Evolutionary conservation across 2,329 filamentous ascomycete genomes (phyloP), one percentile per base, ranked within the genome.

Genomic region (Bimuria novae-zelandiae): DNA sequence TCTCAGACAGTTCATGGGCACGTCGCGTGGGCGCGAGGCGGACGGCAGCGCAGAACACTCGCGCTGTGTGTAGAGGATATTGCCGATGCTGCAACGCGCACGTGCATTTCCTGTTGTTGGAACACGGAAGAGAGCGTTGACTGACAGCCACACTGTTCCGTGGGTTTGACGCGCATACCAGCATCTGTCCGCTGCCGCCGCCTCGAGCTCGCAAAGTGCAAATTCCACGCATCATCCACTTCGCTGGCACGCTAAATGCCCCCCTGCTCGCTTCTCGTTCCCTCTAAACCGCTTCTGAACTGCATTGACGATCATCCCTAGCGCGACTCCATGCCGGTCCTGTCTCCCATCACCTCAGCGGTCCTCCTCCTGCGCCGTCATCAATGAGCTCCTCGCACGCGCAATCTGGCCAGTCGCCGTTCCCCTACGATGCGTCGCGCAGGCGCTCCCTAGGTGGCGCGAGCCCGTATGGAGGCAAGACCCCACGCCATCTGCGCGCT

Each of bases 371-470:
- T 55, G 68, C 64, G 47, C 65, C 69, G 59, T 66, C 69, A 60
- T 66, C 69, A 36, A 74, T 74, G 69, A 66, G 58, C 50, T 59
- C 54, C 52, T 64, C 70, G 39, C 67, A 69, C 52, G 65, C 60
- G 52, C 48, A 63, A 17, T 54, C 73, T 29, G 64, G 60, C 44
- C 68, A 65, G 52, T 74, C 78, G 69, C 67, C 70, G 23, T 74
- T 75, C 55, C 69, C 69, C 49, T 77, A 74, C 63, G 77, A 80
- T 53, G 64, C 68, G 29, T 65, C 75, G 46, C 74, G 78, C 53
- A 69, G 76, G 54, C 69, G 61, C 44, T 80, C 78, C 17, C 64
- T 79, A 37, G 77, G 76, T 54, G 74, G 68, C 49, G 68, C 52
- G 42, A 71, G 64, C 49, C 65, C 70, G 25, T 72, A 70, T 50